phyloP scores from a whole-genome alignment of 2,329 filamentous ascomycete genomes.

The Clonostachys sp. region DNA sequence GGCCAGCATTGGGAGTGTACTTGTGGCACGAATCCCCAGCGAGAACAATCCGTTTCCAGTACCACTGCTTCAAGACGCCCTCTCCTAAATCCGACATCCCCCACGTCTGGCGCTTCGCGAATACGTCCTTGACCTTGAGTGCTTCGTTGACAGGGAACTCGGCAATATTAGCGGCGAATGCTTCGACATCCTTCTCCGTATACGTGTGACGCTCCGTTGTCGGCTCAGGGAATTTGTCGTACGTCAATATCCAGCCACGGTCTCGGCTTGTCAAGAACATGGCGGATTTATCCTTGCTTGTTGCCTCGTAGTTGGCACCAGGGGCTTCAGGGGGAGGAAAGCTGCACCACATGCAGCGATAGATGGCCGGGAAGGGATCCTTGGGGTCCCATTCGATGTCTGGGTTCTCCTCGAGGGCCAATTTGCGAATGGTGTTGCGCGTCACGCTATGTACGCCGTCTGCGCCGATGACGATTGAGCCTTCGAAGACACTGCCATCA shows the following conservation, averaged over 20 bases:
- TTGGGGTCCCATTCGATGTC: no score
- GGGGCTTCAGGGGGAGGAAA: not conserved
- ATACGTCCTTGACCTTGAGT: slow-evolving; percentile 22
- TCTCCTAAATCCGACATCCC: slow-evolving; percentile 28
- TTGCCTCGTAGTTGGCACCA: slow-evolving; percentile 15
- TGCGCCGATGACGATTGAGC: slow-evolving; percentile 3
- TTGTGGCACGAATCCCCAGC: slow-evolving; percentile 23
- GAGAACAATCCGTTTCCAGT: slow-evolving; percentile 22
- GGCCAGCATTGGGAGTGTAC: slow-evolving; percentile 19
- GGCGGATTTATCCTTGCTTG: slow-evolving; percentile 13
- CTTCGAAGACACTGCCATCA: slow-evolving; percentile 1
- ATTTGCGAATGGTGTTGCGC: not conserved
- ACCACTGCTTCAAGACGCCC: slow-evolving; percentile 27
- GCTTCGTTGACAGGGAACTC: slow-evolving; percentile 15
- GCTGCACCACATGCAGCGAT: not conserved
- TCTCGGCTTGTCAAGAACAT: slow-evolving; percentile 15
- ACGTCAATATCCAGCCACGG: slow-evolving; percentile 17
- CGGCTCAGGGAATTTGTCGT: slow-evolving; percentile 17
- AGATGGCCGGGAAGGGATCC: not conserved
- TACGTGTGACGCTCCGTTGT: slow-evolving; percentile 15
- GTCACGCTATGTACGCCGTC: slow-evolving; percentile 3
- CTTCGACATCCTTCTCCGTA: slow-evolving; percentile 15
- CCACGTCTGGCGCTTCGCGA: slow-evolving; percentile 5
- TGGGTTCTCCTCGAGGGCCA: not conserved
- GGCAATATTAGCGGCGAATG: slow-evolving; percentile 13